Evolutionary conservation across 2,329 filamentous ascomycete species (phyloP), one percentile per base, ranked within the genome.

Genomic region (Scedosporium minutisporum): DNA sequence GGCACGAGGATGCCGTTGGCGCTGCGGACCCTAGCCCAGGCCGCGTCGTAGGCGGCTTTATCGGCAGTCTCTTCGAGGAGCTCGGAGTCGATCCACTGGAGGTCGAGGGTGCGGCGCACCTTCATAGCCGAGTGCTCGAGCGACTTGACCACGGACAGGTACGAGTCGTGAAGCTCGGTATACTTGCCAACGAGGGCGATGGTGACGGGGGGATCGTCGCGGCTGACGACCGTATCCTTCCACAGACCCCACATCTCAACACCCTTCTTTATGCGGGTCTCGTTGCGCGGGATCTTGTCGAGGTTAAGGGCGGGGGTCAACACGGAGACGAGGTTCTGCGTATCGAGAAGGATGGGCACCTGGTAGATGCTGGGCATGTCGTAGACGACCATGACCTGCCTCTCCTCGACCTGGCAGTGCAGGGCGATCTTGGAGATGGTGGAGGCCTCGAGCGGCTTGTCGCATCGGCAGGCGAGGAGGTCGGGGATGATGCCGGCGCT

Each of bases 121-220:
- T 85, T 85, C 93, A 97, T 97, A 4, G 93, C 87, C 1, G 90
- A 86, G 75, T 97, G 93, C 76, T 97, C 93, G 3, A 97, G 82
- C 0, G 92, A 86, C 77, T 97, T 97, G 73, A 86, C 82, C 53
- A 96, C 87, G 55, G 85, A 89, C 58, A 96, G 82, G 71, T 97
- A 97, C 4, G 90, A 88, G 73, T 97, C 93, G 62, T 92, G 87
- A 3, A 93, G 84, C 61, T 86, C 85, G 23, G 87, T 87, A 74
- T 99, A 99, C 76, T 97, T 97, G 68, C 95, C 95, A 10, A 97
- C 93, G 12, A 99, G 80, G 7, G 86, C 91, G 72, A 99, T 96
- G 48, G 83, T 82, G 63, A 97, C 87, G 63, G 84, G 81, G 60
- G 87, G 79, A 64, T 85, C 84, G 62, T 88, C 82, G 69, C 90